Conservation (phyloP, 257 asterid species). For the Petunia secreta region DNA sequence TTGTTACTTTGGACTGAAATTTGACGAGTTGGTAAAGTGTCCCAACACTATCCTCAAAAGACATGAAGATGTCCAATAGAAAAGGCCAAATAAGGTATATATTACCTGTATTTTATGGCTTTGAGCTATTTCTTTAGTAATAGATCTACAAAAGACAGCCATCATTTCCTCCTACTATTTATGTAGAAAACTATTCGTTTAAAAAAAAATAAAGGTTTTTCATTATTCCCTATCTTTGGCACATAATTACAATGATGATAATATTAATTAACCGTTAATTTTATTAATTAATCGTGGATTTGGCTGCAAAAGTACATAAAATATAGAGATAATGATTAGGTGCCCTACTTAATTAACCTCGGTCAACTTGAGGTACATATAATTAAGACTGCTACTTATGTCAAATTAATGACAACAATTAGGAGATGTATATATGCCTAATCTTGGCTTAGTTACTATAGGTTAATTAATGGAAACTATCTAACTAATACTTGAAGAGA, state of each 20-base stretch:
- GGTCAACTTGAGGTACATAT: neutral
- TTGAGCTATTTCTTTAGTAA: constrained; percentile 38
- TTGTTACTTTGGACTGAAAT: constrained; percentile 24
- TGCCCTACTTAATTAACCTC: constrained; percentile 30
- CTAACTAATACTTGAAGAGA: neutral
- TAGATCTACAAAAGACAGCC: constrained; percentile 56
- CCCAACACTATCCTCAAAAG: constrained; percentile 55
- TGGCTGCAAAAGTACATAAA: constrained; percentile 29
- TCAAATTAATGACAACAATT: constrained; percentile 28
- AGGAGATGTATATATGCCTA: neutral
- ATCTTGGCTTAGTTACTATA: no score
- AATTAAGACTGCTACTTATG: neutral
- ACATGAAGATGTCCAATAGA: constrained; percentile 34
- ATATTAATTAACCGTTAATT: constrained; percentile 32
- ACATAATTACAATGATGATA: constrained; percentile 54
- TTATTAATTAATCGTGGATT: constrained; percentile 24
- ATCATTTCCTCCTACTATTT: constrained; percentile 57
- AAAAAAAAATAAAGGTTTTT: neutral
- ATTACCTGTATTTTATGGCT: constrained; percentile 34
- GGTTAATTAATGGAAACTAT: neutral
- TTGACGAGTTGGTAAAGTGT: constrained; percentile 55
- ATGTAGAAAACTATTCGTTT: constrained; percentile 26
- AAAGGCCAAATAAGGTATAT: constrained; percentile 41
- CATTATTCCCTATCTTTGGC: constrained; percentile 29
- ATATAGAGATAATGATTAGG: constrained; percentile 50